Conservation (phyloP, 768 basidiomycete species). For the Xerocomellus amylosporus region DNA sequence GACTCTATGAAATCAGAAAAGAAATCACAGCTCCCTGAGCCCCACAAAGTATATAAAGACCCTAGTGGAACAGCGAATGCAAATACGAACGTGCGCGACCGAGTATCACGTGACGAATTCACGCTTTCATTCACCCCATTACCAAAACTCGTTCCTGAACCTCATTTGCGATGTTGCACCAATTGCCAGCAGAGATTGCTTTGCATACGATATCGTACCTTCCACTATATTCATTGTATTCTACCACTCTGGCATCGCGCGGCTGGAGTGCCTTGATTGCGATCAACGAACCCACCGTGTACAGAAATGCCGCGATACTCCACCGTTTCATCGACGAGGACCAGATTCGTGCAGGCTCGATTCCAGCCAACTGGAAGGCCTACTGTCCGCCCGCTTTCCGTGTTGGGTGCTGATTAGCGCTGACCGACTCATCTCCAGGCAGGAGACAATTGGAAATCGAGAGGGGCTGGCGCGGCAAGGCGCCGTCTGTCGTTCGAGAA, state of each 20-base stretch:
- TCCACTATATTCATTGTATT: slow-evolving; percentile 42
- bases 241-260: slow-evolving; percentile 39
- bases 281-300: slow-evolving; percentile 50
- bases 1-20: not conserved
- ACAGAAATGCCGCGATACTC: slow-evolving; percentile 52
- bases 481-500: slow-evolving; percentile 38
- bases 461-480: slow-evolving; percentile 55
- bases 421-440: slow-evolving; percentile 37
- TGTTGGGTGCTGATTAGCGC: slow-evolving; percentile 3
- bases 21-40: not conserved
- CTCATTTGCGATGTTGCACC: slow-evolving; percentile 34
- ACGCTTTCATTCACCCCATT: not conserved
- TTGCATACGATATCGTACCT: slow-evolving; percentile 50
- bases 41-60: not conserved
- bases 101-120: not conserved
- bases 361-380: slow-evolving; percentile 51
- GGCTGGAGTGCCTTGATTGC: slow-evolving; percentile 47
- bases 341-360: slow-evolving; percentile 30
- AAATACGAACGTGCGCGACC: not conserved
- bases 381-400: slow-evolving; percentile 45
- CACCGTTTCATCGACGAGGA: slow-evolving; percentile 44
- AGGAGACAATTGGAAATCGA: slow-evolving; percentile 43
- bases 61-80: too few relatives aligned
- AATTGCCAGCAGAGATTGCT: slow-evolving; percentile 57
- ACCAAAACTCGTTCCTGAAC: not conserved